Conservation (phyloP, 2,329 filamentous ascomycete genomes). For the Colletotrichum liriopes region DNA sequence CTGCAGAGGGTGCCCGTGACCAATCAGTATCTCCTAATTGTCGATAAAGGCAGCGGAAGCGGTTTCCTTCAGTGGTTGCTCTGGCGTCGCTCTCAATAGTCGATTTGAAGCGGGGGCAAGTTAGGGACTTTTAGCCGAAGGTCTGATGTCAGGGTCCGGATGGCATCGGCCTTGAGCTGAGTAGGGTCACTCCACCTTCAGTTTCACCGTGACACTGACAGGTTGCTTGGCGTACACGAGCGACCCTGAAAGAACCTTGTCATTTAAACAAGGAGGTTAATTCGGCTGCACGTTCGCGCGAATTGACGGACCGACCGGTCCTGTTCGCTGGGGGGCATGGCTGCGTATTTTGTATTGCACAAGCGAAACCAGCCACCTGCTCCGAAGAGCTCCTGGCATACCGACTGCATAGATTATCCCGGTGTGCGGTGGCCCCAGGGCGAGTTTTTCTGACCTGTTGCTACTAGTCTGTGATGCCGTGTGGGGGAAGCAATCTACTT, state of each 20-base stretch:
- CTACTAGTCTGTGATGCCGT: too few species aligned
- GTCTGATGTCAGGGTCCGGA: neutral
- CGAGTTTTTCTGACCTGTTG: too few species aligned
- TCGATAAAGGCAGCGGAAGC: too few species aligned
- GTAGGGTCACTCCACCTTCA: neutral
- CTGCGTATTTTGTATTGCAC: neutral
- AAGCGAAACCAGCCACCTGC: neutral
- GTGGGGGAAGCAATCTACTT: too few species aligned
- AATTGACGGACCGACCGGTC: neutral
- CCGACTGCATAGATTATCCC: neutral
- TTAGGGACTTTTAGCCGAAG: neutral
- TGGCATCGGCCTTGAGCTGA: neutral
- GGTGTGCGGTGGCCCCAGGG: too few species aligned
- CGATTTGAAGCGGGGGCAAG: neutral
- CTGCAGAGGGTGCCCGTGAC: too few species aligned
- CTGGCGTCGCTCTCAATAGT: neutral
- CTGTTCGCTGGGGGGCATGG: neutral
- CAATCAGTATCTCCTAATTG: too few species aligned
- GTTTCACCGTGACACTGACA: neutral
- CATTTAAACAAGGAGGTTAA: neutral
- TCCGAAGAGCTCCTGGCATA: neutral
- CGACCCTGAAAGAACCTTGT: neutral
- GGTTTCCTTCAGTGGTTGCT: too few species aligned
- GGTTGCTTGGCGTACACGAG: neutral
- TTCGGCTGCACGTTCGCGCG: neutral